phyloP scores from a whole-genome alignment of 495 filamentous ascomycete genomes.

The Daldinia decipiens region DNA sequence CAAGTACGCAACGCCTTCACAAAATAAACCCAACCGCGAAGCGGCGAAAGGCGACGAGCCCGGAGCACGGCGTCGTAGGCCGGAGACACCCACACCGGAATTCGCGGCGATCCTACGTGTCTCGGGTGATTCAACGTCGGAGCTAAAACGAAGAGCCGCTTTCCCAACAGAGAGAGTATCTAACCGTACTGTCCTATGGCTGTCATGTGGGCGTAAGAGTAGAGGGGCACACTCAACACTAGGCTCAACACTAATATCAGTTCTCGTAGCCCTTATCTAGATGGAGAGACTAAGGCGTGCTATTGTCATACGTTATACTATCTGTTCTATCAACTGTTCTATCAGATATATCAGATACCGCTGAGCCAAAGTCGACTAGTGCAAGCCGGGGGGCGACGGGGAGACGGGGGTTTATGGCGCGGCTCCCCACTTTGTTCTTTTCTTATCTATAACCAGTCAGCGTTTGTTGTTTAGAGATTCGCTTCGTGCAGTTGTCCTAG shows the following conservation, averaged over 20 bases:
- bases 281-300: not conserved
- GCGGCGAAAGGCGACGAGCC: conserved; percentile 27
- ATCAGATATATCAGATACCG: not conserved
- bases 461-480: not conserved
- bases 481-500: not conserved
- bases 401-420: conserved; percentile 2
- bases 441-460: conserved; percentile 41
- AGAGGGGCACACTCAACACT: not conserved
- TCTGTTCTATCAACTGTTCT: not conserved
- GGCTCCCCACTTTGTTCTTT: conserved; percentile 17
- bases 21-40: conserved; percentile 7
- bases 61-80: conserved; percentile 11
- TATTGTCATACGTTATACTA: not conserved
- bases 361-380: conserved; percentile 17
- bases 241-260: not conserved
- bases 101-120: not conserved
- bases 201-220: not conserved
- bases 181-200: not conserved
- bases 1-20: not conserved
- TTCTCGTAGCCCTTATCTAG: not conserved
- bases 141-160: not conserved
- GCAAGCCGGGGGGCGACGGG: conserved; percentile 13
- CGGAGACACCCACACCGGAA: not conserved
- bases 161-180: not conserved
- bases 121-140: not conserved